Conservation (phyloP, 1,284 basidiomycete genomes). For the Xerocomus minutiporus region DNA sequence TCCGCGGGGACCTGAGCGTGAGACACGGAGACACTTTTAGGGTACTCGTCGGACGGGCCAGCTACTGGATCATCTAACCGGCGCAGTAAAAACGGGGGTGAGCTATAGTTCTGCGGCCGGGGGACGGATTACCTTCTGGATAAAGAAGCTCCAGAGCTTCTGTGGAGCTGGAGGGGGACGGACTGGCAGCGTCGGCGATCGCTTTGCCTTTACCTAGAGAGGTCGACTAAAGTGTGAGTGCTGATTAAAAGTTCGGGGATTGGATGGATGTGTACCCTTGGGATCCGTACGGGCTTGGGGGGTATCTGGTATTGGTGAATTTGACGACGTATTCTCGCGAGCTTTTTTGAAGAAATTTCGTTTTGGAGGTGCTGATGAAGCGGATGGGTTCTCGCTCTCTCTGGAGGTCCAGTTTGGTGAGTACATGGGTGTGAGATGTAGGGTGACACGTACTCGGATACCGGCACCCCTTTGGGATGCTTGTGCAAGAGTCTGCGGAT, state of each 20-base stretch:
- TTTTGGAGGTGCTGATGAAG: background rate
- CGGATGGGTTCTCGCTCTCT: background rate
- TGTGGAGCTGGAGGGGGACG: slow-evolving; percentile 10
- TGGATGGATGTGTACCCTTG: slow-evolving; percentile 10
- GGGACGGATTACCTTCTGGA: slow-evolving; percentile 9
- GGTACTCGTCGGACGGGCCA: slow-evolving; percentile 1
- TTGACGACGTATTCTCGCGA: background rate
- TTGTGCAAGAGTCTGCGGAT: slow-evolving; percentile 24
- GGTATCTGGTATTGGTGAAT: background rate
- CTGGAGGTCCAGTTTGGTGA: slow-evolving; percentile 7
- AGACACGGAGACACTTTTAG: background rate
- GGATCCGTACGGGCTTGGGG: background rate
- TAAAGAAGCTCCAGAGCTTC: slow-evolving; percentile 17
- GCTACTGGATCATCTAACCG: slow-evolving; percentile 12
- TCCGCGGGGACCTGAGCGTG: background rate
- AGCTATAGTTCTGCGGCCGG: background rate
- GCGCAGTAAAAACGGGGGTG: background rate
- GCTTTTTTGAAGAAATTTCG: background rate
- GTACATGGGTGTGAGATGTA: background rate
- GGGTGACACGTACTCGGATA: slow-evolving; percentile 10
- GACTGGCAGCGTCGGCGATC: background rate
- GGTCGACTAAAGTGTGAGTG: background rate
- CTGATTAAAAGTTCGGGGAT: background rate
- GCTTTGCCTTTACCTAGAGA: slow-evolving; percentile 6
- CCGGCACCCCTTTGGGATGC: slow-evolving; percentile 25